phyloP scores from a whole-genome alignment of 2,329 filamentous ascomycete species.

The Pseudocercospora eumusae region DNA sequence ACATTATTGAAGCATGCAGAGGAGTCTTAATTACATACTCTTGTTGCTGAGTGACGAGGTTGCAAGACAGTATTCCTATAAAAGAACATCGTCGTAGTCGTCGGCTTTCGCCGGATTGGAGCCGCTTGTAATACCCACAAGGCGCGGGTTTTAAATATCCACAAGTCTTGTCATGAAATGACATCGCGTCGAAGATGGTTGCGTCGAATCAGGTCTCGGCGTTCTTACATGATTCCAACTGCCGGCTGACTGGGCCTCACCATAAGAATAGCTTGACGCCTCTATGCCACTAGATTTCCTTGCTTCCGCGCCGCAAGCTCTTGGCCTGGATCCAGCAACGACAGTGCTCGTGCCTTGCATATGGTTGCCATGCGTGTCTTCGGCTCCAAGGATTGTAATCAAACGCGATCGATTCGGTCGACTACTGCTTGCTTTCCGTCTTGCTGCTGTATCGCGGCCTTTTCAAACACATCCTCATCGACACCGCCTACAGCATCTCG shows the following conservation, averaged over 20 bases:
- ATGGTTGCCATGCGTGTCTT: not conserved
- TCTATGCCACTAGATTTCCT: not conserved
- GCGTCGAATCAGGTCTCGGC: not conserved
- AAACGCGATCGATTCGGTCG: constrained; percentile 10
- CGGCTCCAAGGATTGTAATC: not conserved
- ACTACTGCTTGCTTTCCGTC: constrained; percentile 16
- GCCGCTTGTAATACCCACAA: constrained; percentile 3
- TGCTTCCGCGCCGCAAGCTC: not conserved
- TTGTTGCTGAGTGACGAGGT: not conserved
- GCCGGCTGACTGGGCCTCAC: not conserved
- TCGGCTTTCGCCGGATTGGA: not conserved
- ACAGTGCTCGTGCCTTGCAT: not conserved
- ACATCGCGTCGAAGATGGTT: not conserved
- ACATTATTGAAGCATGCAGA: not conserved
- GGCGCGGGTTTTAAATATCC: too few relatives aligned
- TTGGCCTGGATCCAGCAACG: not conserved
- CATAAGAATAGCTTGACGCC: constrained; percentile 5
- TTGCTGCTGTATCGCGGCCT: not conserved
- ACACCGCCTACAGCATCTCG: constrained; percentile 18
- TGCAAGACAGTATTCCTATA: not conserved
- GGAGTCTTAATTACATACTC: not conserved
- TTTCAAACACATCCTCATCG: constrained; percentile 9
- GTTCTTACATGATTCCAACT: constrained; percentile 9
- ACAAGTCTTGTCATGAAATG: constrained; percentile 2
- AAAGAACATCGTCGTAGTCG: not conserved